Percentiles rank a stretch among this genome's conserved stretches.
phyloP scores from a whole-genome alignment of 345 rosid genomes.

The Pugionium cornutum region DNA sequence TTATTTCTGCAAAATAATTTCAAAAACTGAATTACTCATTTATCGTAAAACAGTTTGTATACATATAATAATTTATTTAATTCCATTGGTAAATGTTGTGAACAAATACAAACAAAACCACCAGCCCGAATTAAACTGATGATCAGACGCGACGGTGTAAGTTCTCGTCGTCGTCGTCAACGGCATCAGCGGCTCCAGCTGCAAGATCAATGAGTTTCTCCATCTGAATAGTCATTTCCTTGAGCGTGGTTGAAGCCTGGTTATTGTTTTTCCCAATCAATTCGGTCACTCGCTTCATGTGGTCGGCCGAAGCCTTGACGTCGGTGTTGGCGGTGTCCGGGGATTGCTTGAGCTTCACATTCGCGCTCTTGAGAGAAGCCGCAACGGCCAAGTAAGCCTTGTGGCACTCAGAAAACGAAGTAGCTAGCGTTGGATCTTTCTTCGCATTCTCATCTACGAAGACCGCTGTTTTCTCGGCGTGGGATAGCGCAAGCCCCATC shows the following conservation, averaged over 20 bases:
- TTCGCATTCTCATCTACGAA: slow-evolving; percentile 33
- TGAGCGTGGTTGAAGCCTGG: slow-evolving; percentile 20
- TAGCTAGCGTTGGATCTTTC: slow-evolving; percentile 19
- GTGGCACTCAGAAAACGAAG: slow-evolving; percentile 24
- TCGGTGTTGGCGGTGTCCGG: slow-evolving; percentile 38
- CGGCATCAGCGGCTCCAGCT: slow-evolving; percentile 40
- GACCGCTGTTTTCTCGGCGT: slow-evolving; percentile 35
- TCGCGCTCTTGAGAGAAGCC: slow-evolving; percentile 32
- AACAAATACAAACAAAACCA: not conserved
- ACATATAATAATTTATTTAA: not conserved
- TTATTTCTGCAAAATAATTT: not conserved
- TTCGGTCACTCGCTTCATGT: slow-evolving; percentile 16
- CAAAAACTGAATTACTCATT: slow-evolving; percentile 20
- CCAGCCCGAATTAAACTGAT: not conserved
- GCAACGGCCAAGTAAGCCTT: slow-evolving; percentile 28
- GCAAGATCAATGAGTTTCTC: slow-evolving; percentile 35
- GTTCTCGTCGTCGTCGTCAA: slow-evolving; percentile 43
- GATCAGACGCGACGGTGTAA: slow-evolving; percentile 29
- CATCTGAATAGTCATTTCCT: slow-evolving; percentile 38
- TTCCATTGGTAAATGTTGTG: not conserved
- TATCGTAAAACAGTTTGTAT: slow-evolving; percentile 14
- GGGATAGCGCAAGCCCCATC: slow-evolving; percentile 11
- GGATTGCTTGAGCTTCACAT: slow-evolving; percentile 19
- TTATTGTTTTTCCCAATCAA: slow-evolving; percentile 31
- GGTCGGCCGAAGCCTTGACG: slow-evolving; percentile 24